A percentile compares a stretch with the other conserved stretches of the same genome.
These are phyloP conservation scores for Astrothelium subdiscretum DNA, from an alignment of 495 filamentous ascomycete species.

Conservation along the genomic window DNA sequence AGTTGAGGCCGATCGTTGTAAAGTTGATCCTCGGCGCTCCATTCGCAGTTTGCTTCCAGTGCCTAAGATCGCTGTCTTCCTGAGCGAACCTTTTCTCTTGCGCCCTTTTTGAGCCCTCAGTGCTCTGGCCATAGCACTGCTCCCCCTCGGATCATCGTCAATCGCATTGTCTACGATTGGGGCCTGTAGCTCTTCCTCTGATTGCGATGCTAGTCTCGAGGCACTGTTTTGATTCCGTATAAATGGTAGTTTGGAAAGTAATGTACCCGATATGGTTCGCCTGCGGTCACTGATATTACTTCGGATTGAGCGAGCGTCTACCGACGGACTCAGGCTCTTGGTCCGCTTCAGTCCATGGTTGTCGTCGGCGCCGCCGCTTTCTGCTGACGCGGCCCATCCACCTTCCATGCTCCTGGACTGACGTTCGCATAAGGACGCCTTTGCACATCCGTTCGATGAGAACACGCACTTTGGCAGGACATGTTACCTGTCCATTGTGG, in stretches of 20 bases:
- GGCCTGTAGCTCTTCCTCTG: background rate
- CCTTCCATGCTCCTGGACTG: conserved; percentile 21
- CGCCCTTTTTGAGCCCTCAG: conserved; percentile 55
- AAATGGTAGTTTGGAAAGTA: background rate
- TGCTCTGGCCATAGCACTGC: conserved; percentile 44
- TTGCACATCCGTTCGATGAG: background rate
- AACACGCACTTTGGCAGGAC: background rate
- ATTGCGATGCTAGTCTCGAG: conserved; percentile 1
- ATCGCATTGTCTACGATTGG: conserved; percentile 2
- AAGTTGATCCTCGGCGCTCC: conserved; percentile 7
- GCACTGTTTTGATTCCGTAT: background rate
- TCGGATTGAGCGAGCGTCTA: background rate
- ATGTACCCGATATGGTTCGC: conserved; percentile 12
- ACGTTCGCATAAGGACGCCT: conserved; percentile 11
- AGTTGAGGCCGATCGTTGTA: background rate
- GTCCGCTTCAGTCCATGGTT: background rate
- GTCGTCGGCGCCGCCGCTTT: conserved; percentile 5
- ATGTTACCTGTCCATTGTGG: background rate
- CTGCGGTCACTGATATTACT: conserved; percentile 7
- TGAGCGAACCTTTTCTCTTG: conserved; percentile 45
- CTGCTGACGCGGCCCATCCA: conserved; percentile 12
- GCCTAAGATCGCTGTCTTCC: conserved; percentile 28
- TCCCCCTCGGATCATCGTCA: background rate
- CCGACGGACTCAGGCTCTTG: background rate
- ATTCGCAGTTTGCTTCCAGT: conserved; percentile 15